Evolutionary conservation across 306 rosid species (phyloP).

Genomic region (Parietaria judaica): DNA sequence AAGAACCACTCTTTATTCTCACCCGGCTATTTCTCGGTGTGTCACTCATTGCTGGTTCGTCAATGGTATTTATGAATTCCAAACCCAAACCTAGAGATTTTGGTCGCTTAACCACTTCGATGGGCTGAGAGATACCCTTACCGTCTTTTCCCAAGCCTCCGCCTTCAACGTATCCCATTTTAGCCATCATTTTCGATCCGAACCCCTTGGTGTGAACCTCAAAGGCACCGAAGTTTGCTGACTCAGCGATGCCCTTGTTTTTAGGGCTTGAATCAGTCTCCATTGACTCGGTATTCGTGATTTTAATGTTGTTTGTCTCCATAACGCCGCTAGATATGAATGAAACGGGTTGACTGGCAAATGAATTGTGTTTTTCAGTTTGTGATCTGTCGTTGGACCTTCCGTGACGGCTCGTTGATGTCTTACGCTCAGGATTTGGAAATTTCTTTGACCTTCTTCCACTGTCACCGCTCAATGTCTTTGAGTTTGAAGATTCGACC

Average conservation of each 20-base stretch:
- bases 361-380: slow-evolving; percentile 39
- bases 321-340: slow-evolving; percentile 66
- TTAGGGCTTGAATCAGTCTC: slow-evolving; percentile 25
- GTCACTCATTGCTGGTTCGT: slow-evolving; percentile 12
- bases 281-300: slow-evolving; percentile 22
- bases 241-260: slow-evolving; percentile 22
- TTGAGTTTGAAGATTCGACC: slow-evolving; percentile 31
- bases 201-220: slow-evolving; percentile 91
- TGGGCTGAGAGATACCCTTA: slow-evolving; percentile 71
- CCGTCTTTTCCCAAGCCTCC: slow-evolving; percentile 80
- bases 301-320: slow-evolving; percentile 39
- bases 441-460: slow-evolving; percentile 34
- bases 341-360: slow-evolving; percentile 64
- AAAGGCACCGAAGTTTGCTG: slow-evolving; percentile 47
- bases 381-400: slow-evolving; percentile 40
- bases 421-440: slow-evolving; percentile 33
- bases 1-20: slow-evolving; percentile 37
- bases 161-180: slow-evolving; percentile 84
- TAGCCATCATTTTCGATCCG: slow-evolving; percentile 95
- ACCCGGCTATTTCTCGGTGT: slow-evolving; percentile 18
- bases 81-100: slow-evolving; percentile 89
- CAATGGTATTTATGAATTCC: slow-evolving; percentile 39
- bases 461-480: slow-evolving; percentile 22
- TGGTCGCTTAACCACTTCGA: slow-evolving; percentile 76
- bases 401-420: slow-evolving; percentile 28